phyloP scores from a whole-genome alignment of 371 early-diverging fungal species.

The Gilbertella persicaria region DNA sequence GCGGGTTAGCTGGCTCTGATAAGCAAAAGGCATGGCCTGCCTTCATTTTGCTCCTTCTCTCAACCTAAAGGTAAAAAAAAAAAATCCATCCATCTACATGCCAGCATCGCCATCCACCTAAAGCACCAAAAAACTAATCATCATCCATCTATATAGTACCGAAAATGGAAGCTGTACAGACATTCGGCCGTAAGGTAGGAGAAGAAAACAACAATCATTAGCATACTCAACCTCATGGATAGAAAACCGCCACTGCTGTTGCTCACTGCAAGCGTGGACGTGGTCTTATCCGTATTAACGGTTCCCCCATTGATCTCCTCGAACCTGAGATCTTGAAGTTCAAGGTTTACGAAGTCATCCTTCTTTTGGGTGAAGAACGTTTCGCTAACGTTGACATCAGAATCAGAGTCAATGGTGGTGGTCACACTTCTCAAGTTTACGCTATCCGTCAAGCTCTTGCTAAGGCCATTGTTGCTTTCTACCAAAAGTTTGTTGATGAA shows the following conservation, averaged over 20 bases:
- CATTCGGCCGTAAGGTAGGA: constrained; percentile 65
- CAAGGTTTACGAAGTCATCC: constrained; percentile 99
- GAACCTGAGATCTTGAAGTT: constrained; percentile 96
- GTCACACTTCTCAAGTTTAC: constrained; percentile 95
- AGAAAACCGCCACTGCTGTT: constrained; percentile 99
- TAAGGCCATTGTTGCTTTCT: constrained; percentile 99
- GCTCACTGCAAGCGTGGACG: constrained; percentile 98
- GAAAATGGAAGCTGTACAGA: constrained; percentile 60
- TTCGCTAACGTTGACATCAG: constrained; percentile 97
- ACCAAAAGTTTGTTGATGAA: constrained; percentile 99
- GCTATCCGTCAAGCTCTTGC: constrained; percentile 99
- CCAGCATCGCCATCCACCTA: neutral
- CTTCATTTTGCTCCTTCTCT: constrained; percentile 29
- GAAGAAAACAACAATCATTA: constrained; percentile 1
- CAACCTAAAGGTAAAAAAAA: constrained; percentile 35
- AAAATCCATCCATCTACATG: constrained; percentile 27
- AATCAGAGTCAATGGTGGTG: constrained; percentile 98
- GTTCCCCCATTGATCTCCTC: constrained; percentile 95
- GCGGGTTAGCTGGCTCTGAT: neutral
- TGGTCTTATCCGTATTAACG: constrained; percentile 94
- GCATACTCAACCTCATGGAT: neutral
- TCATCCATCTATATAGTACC: constrained; percentile 25
- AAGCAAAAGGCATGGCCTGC: constrained; percentile 19
- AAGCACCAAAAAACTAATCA: constrained; percentile 1
- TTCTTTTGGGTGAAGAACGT: constrained; percentile 94